Base-by-base conservation (phyloP, 257 asterid species). In the Cordia subcordata region DNA sequence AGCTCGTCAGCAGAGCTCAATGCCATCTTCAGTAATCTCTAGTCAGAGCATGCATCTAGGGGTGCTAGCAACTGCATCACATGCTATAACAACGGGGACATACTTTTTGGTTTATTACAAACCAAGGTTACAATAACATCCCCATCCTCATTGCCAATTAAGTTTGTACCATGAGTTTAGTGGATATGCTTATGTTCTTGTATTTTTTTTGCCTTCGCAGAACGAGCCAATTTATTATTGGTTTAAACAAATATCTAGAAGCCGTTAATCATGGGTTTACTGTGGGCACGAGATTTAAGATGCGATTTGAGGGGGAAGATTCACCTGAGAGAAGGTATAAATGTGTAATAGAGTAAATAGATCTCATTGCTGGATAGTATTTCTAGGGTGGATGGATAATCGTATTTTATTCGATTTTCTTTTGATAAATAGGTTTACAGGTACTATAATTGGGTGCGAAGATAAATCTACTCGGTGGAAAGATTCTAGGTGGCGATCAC, bases 371-470 rank as follows among this genome's bases (percentile, higher is more conserved):
- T 51, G 49, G 6, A 61, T 40, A 47, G 40, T 53, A 15, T 27
- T 15, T 15, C 14, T 49, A 35, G 51, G 37, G 10, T 22, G 6
- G 6, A 27, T 3, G 35, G 35, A 3, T 27, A 27, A 27, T 27
- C 35, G 35, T 1, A 27, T 6, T 27, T 27, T 27, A 27, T 6
- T 27, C 6, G 35, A 27, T 32, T 12, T 55, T 65, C 57, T 19
- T 11, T 11, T 47, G 58, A n/a, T 54, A 1, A 56, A 67, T 82
- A 86, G 95, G 77, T 87, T 79, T 79, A 81, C 88, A 17, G 96
- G 96, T 65, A 87, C 96, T 10, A 79, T 87, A 42, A 68, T 84
- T 23, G 89, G 94, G 50, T 77, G 80, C 57, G 94, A 80, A 62
- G 87, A 85, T 72, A 68, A 74, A 50, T 82, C 86, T 58, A 57